A percentile compares a stretch with the other conserved stretches of the same genome.
phyloP scores from a whole-genome alignment of 495 filamentous ascomycete genomes.

The Cercophora newfieldiana region DNA sequence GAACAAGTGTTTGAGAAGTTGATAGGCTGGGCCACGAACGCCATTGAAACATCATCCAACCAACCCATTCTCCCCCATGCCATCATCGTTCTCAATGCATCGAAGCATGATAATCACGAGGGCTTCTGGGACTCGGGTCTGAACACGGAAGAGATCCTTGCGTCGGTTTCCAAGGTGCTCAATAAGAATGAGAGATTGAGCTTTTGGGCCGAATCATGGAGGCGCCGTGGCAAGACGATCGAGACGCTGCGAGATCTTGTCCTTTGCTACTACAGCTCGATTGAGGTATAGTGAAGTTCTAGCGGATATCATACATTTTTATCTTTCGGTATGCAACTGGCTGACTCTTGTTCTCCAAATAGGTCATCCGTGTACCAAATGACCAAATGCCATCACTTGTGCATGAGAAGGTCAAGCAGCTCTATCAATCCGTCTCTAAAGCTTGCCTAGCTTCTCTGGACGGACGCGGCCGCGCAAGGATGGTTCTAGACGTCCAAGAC shows the following conservation, averaged over 20 bases:
- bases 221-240: conserved; percentile 1
- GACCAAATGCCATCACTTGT: conserved; percentile 9
- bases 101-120: conserved; percentile 1
- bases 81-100: conserved; percentile 13
- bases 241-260: conserved; percentile 7
- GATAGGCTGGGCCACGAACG: conserved; percentile 6
- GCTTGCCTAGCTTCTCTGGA: conserved; percentile 3
- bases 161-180: conserved; percentile 2
- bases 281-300: conserved; percentile 1
- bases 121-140: conserved; percentile 2
- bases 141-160: conserved; percentile 5
- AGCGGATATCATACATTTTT: neutral
- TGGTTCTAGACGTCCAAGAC: conserved; percentile 9
- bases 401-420: conserved; percentile 6
- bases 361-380: conserved; percentile 5
- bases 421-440: conserved; percentile 8
- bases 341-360: neutral
- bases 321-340: neutral
- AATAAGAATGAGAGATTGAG: neutral
- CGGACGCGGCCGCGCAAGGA: neutral
- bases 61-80: conserved; percentile 14
- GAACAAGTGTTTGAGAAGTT: conserved; percentile 9
- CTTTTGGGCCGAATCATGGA: conserved; percentile 5
- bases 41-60: conserved; percentile 12
- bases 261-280: conserved; percentile 13